Evolutionary conservation across 2,329 filamentous ascomycete species (phyloP).

Genomic region (Mycosphaerelloides madeirae): DNA sequence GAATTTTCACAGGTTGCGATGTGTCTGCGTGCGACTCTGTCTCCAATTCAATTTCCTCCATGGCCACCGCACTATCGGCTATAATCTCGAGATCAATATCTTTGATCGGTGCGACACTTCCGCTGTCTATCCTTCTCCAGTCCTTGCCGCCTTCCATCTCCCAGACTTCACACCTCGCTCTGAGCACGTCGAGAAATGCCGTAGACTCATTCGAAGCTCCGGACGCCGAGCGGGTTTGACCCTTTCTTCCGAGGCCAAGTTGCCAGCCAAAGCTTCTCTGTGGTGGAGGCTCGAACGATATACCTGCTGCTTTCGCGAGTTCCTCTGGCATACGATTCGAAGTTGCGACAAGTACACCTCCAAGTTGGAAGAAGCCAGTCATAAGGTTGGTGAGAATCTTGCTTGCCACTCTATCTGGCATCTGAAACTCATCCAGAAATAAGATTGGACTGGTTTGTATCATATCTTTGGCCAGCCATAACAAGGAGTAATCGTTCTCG

Average conservation of each 20-base stretch:
- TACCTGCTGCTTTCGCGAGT: slow-evolving; percentile 67
- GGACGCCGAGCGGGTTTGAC: slow-evolving; percentile 22
- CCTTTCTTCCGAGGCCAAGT: slow-evolving; percentile 32
- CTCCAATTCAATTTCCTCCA: slow-evolving; percentile 4
- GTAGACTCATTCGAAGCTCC: slow-evolving; percentile 67
- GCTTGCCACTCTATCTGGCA: slow-evolving; percentile 70
- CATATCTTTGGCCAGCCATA: slow-evolving; percentile 71
- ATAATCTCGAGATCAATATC: slow-evolving; percentile 15
- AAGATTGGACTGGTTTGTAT: slow-evolving; percentile 69
- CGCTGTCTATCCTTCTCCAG: slow-evolving; percentile 57
- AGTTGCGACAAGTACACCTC: slow-evolving; percentile 73
- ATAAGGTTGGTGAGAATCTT: slow-evolving; percentile 77
- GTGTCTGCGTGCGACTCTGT: neutral
- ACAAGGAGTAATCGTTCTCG: slow-evolving; percentile 60
- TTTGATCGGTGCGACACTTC: slow-evolving; percentile 23
- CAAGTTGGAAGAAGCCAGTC: slow-evolving; percentile 74
- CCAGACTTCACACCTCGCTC: slow-evolving; percentile 76
- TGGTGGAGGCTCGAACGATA: slow-evolving; percentile 57
- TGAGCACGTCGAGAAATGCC: slow-evolving; percentile 68
- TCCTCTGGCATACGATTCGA: slow-evolving; percentile 83
- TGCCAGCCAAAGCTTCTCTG: slow-evolving; percentile 42
- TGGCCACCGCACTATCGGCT: slow-evolving; percentile 12
- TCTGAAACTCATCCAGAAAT: slow-evolving; percentile 78
- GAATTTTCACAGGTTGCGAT: slow-evolving; percentile 8
- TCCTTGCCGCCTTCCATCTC: slow-evolving; percentile 73